These are phyloP conservation scores for Chiua virens DNA, from an alignment of 768 basidiomycete species.

Conservation along the genomic window DNA sequence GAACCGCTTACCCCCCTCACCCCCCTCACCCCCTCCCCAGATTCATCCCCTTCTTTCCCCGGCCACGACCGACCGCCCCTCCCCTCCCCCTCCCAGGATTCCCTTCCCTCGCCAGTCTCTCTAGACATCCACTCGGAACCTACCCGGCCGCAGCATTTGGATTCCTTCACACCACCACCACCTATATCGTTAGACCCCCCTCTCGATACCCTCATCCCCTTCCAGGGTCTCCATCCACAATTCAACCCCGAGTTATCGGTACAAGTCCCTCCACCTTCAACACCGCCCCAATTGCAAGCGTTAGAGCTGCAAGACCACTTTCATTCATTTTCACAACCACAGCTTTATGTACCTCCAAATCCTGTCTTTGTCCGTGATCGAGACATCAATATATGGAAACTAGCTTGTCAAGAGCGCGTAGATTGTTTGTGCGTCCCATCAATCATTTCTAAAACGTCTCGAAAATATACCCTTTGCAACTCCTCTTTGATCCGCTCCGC, in stretches of 20 bases:
- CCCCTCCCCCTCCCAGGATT: slow-evolving; percentile 3
- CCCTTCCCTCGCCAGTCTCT: slow-evolving; percentile 5
- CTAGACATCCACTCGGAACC: background rate
- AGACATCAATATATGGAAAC: slow-evolving; percentile 36
- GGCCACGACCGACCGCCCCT: slow-evolving; percentile 24
- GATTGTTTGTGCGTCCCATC: slow-evolving; percentile 29
- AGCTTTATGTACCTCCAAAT: slow-evolving; percentile 27
- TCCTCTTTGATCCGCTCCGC: slow-evolving; percentile 7
- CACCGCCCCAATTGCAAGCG: slow-evolving; percentile 14
- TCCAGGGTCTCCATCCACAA: slow-evolving; percentile 20
- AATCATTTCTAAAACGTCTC: background rate
- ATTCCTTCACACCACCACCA: slow-evolving; percentile 3
- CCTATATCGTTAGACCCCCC: slow-evolving; percentile 17
- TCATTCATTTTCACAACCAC: slow-evolving; percentile 24
- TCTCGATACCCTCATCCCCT: slow-evolving; percentile 29
- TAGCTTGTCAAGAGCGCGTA: slow-evolving; percentile 35
- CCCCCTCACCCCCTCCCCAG: slow-evolving; percentile 23
- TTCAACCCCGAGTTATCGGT: slow-evolving; percentile 20
- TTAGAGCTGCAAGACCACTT: slow-evolving; percentile 27
- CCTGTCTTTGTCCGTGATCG: slow-evolving; percentile 33
- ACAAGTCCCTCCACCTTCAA: slow-evolving; percentile 12
- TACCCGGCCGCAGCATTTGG: background rate
- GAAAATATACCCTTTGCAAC: background rate
- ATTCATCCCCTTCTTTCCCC: slow-evolving; percentile 22
- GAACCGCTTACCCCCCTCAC: slow-evolving; percentile 22